Percentiles rank a stretch among this genome's conserved stretches.
Evolutionary conservation across 208 protist genomes (phyloP).

Genomic region (Trypanosoma cruzi): DNA sequence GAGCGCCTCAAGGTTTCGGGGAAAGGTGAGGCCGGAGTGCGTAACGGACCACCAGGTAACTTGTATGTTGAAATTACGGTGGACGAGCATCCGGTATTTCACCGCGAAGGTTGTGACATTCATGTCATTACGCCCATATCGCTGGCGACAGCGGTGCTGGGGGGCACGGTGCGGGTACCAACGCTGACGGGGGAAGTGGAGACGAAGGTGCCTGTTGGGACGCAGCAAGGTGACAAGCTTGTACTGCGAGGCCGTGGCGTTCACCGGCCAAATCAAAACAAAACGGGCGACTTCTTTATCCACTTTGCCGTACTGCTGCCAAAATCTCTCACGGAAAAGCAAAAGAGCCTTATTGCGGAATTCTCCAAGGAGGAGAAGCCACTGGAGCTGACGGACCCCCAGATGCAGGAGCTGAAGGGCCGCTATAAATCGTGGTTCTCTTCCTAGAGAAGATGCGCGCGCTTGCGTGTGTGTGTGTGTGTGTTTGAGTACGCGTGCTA

Average conservation of each 20-base stretch:
- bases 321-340: conserved; percentile 77
- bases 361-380: conserved; percentile 88
- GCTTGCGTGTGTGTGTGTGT: too few relatives aligned
- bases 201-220: conserved; percentile 81
- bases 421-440: conserved; percentile 86
- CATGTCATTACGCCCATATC: conserved; percentile 83
- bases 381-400: conserved; percentile 64
- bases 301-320: conserved; percentile 89
- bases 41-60: conserved; percentile 87
- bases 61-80: conserved; percentile 90
- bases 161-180: conserved; percentile 74
- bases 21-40: conserved; percentile 88
- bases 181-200: conserved; percentile 87
- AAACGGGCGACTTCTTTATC: conserved; percentile 88
- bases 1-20: conserved; percentile 87
- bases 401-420: conserved; percentile 83
- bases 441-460: conserved; percentile 30
- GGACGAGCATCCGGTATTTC: conserved; percentile 88
- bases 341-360: conserved; percentile 78
- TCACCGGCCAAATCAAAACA: conserved; percentile 82
- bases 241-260: conserved; percentile 85
- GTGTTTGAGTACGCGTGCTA: background rate
- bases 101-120: conserved; percentile 84
- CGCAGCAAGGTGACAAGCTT: conserved; percentile 91
- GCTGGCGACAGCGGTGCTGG: conserved; percentile 77